Evolutionary conservation across 371 early-diverging fungal genomes (phyloP).

Genomic region (Mucor indicus): DNA sequence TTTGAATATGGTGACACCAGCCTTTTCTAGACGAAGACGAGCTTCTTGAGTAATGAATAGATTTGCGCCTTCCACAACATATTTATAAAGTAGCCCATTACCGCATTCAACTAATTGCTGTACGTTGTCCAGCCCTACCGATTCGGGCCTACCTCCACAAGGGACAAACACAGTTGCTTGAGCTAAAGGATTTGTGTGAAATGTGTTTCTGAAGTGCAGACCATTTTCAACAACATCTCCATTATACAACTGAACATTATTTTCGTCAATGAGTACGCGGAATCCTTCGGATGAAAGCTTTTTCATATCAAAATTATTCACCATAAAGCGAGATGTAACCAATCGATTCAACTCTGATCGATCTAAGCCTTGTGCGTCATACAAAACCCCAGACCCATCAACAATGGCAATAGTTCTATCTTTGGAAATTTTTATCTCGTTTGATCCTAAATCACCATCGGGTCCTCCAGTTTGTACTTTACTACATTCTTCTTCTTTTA

Average conservation of each 20-base stretch:
- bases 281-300: constrained; percentile 85
- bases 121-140: constrained; percentile 93
- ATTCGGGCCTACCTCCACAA: constrained; percentile 97
- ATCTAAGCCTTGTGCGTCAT: constrained; percentile 89
- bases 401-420: constrained; percentile 95
- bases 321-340: constrained; percentile 83
- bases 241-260: constrained; percentile 81
- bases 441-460: constrained; percentile 97
- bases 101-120: constrained; percentile 70
- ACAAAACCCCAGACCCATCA: constrained; percentile 95
- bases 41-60: constrained; percentile 98
- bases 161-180: constrained; percentile 93
- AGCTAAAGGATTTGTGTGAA: constrained; percentile 86
- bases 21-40: constrained; percentile 91
- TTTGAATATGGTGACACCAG: constrained; percentile 93
- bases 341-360: constrained; percentile 82
- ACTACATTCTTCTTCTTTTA: constrained; percentile 75
- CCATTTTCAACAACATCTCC: constrained; percentile 89
- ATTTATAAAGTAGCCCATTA: constrained; percentile 93
- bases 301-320: constrained; percentile 80
- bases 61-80: constrained; percentile 98
- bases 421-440: constrained; percentile 97
- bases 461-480: constrained; percentile 98
- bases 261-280: constrained; percentile 92
- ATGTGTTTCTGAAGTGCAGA: constrained; percentile 92